Evolutionary conservation across 1,139 yeast species (phyloP).

Genomic region (Debaryomyces subglobosus): DNA sequence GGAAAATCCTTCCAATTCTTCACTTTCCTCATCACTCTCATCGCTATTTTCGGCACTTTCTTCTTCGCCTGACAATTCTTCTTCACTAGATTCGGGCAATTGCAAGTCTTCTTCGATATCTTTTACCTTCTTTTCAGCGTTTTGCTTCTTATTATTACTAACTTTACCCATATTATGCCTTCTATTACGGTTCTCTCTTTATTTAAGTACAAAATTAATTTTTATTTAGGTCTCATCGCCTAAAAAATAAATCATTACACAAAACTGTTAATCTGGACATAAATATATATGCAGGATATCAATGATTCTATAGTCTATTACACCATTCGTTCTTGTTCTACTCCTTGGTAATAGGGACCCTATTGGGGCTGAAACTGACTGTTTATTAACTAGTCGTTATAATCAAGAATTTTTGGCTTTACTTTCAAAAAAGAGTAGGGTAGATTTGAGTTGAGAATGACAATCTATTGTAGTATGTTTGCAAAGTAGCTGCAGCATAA

Average conservation of each 20-base stretch:
- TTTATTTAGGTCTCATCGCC: conserved; percentile 8
- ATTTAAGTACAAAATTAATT: conserved; percentile 1
- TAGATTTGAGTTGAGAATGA: too few relatives aligned
- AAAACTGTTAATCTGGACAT: background rate
- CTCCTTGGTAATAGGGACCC: background rate
- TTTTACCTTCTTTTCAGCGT: conserved; percentile 24
- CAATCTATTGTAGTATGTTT: too few relatives aligned
- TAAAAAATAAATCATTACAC: conserved; percentile 5
- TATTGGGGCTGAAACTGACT: background rate
- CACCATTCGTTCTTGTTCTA: background rate
- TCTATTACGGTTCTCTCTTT: background rate
- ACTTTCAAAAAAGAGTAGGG: too few relatives aligned
- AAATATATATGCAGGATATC: conserved; percentile 1
- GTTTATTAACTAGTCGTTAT: too few relatives aligned
- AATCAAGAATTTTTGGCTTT: too few relatives aligned
- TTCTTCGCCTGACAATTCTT: conserved; percentile 27
- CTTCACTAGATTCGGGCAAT: conserved; percentile 33
- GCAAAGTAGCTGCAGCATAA: too few relatives aligned
- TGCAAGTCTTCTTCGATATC: conserved; percentile 37
- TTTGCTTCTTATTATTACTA: conserved; percentile 14
- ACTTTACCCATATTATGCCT: conserved; percentile 10
- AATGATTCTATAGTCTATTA: background rate
- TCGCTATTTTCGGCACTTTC: conserved; percentile 21
- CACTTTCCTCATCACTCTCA: conserved; percentile 18
- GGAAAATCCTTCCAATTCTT: conserved; percentile 28